Conservation (phyloP, 2,329 filamentous ascomycete species). For the Aureobasidium sp. region DNA sequence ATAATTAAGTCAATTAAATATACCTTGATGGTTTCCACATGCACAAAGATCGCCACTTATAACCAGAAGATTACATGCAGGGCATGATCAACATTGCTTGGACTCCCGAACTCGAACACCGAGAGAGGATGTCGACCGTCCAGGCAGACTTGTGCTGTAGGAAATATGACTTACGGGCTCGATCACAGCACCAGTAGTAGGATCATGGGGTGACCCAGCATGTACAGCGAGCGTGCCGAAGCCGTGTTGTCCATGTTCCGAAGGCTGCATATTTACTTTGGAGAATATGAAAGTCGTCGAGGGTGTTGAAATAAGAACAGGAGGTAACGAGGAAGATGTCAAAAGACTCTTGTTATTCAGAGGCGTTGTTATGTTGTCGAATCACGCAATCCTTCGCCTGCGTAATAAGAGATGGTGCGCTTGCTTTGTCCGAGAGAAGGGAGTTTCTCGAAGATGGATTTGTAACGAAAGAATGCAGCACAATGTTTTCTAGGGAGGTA, state of each 20-base stretch:
- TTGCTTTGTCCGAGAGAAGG: not conserved
- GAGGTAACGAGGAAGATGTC: not conserved
- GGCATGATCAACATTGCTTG: too few relatives aligned
- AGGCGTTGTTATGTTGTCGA: not conserved
- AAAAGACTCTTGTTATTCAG: not conserved
- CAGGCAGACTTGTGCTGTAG: not conserved
- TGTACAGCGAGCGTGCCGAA: constrained; percentile 96
- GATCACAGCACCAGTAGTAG: constrained; percentile 88
- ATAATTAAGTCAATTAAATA: not conserved
- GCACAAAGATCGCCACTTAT: too few relatives aligned
- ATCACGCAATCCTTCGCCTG: constrained; percentile 6
- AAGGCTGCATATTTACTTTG: not conserved
- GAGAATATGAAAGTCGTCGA: not conserved
- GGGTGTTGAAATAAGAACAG: not conserved
- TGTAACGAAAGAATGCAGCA: not conserved
- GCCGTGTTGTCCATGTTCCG: constrained; percentile 44
- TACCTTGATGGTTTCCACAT: not conserved
- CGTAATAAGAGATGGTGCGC: not conserved
- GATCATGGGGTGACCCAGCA: constrained; percentile 84
- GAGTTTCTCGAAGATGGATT: not conserved
- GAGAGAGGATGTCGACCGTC: too few relatives aligned
- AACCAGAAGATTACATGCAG: too few relatives aligned
- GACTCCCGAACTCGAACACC: too few relatives aligned
- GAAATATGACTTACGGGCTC: constrained; percentile 48
- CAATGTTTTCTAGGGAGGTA: not conserved